phyloP scores from a whole-genome alignment of 495 filamentous ascomycete genomes.

The Penicillium bialowiezense region DNA sequence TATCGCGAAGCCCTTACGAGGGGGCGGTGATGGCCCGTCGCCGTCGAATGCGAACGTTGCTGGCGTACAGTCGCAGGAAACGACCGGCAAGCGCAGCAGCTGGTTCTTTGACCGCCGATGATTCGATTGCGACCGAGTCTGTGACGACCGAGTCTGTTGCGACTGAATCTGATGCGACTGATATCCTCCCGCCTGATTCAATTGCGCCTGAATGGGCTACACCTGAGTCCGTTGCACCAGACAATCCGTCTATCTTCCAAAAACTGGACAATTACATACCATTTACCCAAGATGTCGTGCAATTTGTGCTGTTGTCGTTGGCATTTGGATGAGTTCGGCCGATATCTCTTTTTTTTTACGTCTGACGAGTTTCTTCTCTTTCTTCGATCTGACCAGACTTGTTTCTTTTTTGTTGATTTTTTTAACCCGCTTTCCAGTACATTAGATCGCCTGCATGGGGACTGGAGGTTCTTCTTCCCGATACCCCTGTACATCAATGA shows the following conservation, averaged over 20 bases:
- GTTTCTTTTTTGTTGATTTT: constrained; percentile 5
- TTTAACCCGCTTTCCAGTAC: constrained; percentile 19
- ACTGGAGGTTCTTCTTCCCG: constrained; percentile 23
- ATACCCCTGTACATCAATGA: constrained; percentile 35
- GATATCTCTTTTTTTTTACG: constrained; percentile 15
- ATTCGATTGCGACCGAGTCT: constrained; percentile 11
- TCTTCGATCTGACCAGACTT: constrained; percentile 1
- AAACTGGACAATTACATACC: constrained; percentile 15
- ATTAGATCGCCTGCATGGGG: constrained; percentile 27
- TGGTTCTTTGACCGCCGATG: constrained; percentile 53
- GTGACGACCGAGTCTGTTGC: too few species aligned
- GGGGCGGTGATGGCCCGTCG: constrained; percentile 60
- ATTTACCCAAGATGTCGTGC: constrained; percentile 19
- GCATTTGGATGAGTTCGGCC: constrained; percentile 18
- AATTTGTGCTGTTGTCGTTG: constrained; percentile 23
- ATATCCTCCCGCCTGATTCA: too few species aligned
- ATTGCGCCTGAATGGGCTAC: too few species aligned
- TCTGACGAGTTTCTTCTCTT: constrained; percentile 25
- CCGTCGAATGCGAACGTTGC: constrained; percentile 29
- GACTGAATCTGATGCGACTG: too few species aligned
- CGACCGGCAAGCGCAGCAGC: constrained; percentile 43
- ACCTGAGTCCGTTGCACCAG: too few species aligned
- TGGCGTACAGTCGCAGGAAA: constrained; percentile 46
- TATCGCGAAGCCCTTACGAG: constrained; percentile 95
- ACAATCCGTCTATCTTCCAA: too few species aligned